Percentiles rank a stretch among this genome's conserved stretches.
phyloP scores from a whole-genome alignment of 345 rosid species.

The Alliaria petiolata region DNA sequence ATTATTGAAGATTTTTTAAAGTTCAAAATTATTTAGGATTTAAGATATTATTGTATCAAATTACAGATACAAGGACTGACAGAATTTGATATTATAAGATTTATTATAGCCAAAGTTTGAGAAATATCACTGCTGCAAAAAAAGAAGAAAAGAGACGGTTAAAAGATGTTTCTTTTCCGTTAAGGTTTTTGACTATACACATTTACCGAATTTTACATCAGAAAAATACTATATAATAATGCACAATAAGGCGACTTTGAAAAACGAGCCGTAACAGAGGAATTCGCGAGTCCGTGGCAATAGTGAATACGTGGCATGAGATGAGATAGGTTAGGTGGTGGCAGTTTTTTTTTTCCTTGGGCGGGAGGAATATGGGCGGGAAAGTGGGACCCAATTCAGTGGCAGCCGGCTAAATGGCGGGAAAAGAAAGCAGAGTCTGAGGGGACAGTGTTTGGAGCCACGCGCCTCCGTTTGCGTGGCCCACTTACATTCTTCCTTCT shows the following conservation, averaged over 20 bases:
- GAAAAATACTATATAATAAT: not conserved
- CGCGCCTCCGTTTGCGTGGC: constrained; percentile 25
- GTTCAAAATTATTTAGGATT: not conserved
- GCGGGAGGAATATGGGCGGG: constrained; percentile 28
- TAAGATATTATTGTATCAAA: not conserved
- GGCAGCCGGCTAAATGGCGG: constrained; percentile 33
- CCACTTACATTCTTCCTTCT: too few species aligned
- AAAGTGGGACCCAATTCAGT: constrained; percentile 27
- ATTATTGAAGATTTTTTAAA: too few species aligned
- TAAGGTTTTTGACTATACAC: not conserved
- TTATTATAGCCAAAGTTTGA: too few species aligned
- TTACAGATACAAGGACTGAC: not conserved
- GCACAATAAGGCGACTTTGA: not conserved
- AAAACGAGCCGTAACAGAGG: constrained; percentile 12
- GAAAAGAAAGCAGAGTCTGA: not conserved
- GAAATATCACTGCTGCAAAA: too few species aligned
- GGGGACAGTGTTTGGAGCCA: constrained; percentile 12
- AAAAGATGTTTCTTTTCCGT: not conserved
- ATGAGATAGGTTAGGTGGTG: constrained; percentile 1
- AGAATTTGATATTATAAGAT: not conserved
- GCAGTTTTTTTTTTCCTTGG: constrained; percentile 5
- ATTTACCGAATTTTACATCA: not conserved
- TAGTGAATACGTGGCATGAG: constrained; percentile 7
- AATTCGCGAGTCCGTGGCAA: not conserved
- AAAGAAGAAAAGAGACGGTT: not conserved